A percentile compares a stretch with the other conserved stretches of the same genome.
phyloP scores from a whole-genome alignment of 306 rosid species.

The Inga oerstediana region DNA sequence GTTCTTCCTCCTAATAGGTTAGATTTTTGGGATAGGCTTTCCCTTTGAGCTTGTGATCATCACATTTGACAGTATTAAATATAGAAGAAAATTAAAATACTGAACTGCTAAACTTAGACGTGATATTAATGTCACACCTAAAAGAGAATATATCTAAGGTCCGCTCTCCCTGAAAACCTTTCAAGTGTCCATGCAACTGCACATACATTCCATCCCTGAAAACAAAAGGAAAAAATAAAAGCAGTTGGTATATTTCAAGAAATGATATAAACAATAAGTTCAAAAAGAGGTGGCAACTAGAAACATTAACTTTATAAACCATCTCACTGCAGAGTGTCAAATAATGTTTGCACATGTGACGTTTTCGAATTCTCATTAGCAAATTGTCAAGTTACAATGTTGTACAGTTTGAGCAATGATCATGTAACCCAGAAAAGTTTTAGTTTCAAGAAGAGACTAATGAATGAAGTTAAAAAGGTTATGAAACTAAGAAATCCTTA shows the following conservation, averaged over 20 bases:
- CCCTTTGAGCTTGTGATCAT: too few species aligned
- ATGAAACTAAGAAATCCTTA: not conserved
- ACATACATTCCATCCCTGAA: constrained; percentile 82
- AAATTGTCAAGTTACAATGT: not conserved
- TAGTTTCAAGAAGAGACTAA: not conserved
- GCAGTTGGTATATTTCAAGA: not conserved
- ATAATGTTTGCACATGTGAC: not conserved
- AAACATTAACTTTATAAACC: not conserved
- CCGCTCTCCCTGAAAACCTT: constrained; percentile 79
- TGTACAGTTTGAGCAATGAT: constrained; percentile 1
- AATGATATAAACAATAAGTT: not conserved
- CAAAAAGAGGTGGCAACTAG: not conserved
- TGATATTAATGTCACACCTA: not conserved
- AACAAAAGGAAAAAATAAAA: not conserved
- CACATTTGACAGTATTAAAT: constrained; percentile 8
- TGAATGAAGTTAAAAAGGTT: not conserved
- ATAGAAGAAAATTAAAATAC: constrained; percentile 6
- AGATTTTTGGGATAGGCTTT: too few species aligned
- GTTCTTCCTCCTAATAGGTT: too few species aligned
- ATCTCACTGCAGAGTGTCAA: not conserved
- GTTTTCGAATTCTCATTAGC: not conserved
- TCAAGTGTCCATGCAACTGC: constrained; percentile 79
- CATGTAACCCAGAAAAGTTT: not conserved
- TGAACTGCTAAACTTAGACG: constrained; percentile 25
- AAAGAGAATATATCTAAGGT: constrained; percentile 61